phyloP scores from a whole-genome alignment of 768 basidiomycete genomes.

The Tylopilus rubrobrunneus region DNA sequence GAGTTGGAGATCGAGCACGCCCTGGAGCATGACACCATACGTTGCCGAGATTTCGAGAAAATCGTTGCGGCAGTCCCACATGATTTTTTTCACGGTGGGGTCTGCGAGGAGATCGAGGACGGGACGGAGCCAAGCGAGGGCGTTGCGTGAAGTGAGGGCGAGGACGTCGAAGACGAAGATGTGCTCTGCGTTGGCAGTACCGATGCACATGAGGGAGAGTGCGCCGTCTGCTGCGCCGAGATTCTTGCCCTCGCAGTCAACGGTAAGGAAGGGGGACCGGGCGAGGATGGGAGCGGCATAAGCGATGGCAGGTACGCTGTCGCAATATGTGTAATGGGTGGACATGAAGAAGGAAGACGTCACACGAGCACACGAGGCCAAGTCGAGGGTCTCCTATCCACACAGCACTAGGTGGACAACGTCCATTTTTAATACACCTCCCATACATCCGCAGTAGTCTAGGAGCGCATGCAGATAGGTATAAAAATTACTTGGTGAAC shows the following conservation, averaged over 20 bases:
- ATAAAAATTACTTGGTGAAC: constrained; percentile 66
- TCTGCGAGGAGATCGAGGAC: constrained; percentile 30
- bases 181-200: constrained; percentile 27
- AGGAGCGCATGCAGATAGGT: neutral
- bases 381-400: neutral
- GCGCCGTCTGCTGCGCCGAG: constrained; percentile 30
- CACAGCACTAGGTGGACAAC: neutral
- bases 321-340: constrained; percentile 23
- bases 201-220: constrained; percentile 36
- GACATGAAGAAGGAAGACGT: constrained; percentile 9
- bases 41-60: constrained; percentile 32
- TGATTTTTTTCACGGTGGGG: constrained; percentile 32
- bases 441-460: neutral
- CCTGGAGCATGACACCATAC: constrained; percentile 28
- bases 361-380: neutral
- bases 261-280: constrained; percentile 24
- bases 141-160: constrained; percentile 17
- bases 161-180: constrained; percentile 38
- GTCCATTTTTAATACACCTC: neutral
- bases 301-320: constrained; percentile 6
- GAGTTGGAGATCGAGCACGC: constrained; percentile 40
- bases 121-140: constrained; percentile 18
- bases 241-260: constrained; percentile 40
- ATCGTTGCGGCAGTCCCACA: constrained; percentile 43
- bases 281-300: constrained; percentile 21